Evolutionary conservation across 495 filamentous ascomycete genomes (phyloP), one percentile per base, ranked within the genome.

Genomic region (Trypethelium eluteriae): DNA sequence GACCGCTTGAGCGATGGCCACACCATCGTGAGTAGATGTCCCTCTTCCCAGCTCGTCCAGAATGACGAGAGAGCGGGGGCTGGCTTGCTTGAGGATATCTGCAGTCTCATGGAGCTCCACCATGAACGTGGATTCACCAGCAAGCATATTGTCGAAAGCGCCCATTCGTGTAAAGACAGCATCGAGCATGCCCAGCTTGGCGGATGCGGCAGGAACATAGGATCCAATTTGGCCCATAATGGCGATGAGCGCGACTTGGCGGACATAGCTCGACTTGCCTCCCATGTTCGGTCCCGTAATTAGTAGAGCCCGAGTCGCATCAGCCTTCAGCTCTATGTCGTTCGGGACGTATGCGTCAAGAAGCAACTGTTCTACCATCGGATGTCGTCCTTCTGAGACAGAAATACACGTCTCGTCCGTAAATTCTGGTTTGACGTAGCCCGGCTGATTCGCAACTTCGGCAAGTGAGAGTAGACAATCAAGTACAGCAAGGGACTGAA

Each of bases 241-340:
- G 18, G 88, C 85, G 64, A 98, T 89, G 0, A 99, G 86, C 0
- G 94, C 94, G 38, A 94, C 86, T 70, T 92, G 89, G 62, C 94
- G 89, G 2, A 98, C 93, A 77, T 96, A 99, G 73, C 86, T 90
- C 56, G 90, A 94, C 74, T 99, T 99, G 36, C 94, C 94, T 71
- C 95, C 95, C 93, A 98, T 98, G 81, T 98, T 98, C 14, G 95
- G 94, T 4, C 95, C 95, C 3, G 95, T 98, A 65, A 98, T 86
- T 47, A 98, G 86, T 62, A 96, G 85, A 0, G 90, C 92, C 25
- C 87, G 83, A 1, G 92, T 86, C 7, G 78, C 78, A 18, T 85
- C 76, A 14, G 84, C 79, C 36, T 79, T 74, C 50, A 99, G 85
- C 9, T 84, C 74, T 38, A 90, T 92, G 73, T 88, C 86, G 78